Percentiles rank a stretch among this genome's conserved stretches.
Evolutionary conservation across 2,329 filamentous ascomycete species (phyloP).

Genomic region (Colletotrichum sp.): DNA sequence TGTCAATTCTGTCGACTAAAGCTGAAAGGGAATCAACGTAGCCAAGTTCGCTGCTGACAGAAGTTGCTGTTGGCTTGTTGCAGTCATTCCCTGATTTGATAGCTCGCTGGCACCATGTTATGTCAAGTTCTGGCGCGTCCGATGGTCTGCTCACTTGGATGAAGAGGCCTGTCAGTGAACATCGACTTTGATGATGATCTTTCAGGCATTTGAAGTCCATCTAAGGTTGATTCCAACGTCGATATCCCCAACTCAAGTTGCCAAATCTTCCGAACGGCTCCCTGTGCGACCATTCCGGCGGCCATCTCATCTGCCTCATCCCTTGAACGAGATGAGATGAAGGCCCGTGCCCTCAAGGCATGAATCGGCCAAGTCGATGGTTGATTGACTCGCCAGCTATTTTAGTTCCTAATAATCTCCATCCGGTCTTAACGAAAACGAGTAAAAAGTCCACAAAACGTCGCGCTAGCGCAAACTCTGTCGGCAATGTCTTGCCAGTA

Average conservation of each 20-base stretch:
- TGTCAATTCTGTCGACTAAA: not conserved
- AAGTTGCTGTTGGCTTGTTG: not conserved
- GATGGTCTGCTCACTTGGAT: not conserved
- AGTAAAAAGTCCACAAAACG: not conserved
- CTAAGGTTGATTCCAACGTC: not conserved
- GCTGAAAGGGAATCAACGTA: not conserved
- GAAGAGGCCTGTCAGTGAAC: not conserved
- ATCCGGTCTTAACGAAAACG: not conserved
- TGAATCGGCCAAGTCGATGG: constrained; percentile 1
- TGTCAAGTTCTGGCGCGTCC: not conserved
- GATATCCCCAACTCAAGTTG: not conserved
- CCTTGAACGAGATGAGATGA: not conserved
- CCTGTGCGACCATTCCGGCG: not conserved
- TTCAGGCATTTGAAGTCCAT: not conserved
- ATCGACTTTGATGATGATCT: not conserved
- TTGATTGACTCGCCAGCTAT: constrained; percentile 1
- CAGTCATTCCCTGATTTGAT: not conserved
- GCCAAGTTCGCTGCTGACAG: not conserved
- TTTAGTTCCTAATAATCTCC: not conserved
- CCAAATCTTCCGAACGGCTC: not conserved
- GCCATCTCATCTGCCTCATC: not conserved
- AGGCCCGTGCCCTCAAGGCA: constrained; percentile 7
- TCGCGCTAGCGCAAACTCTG: constrained; percentile 3
- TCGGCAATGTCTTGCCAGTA: not conserved
- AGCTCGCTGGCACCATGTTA: not conserved